phyloP scores from a whole-genome alignment of 768 basidiomycete genomes.

The Lepiota venenata region DNA sequence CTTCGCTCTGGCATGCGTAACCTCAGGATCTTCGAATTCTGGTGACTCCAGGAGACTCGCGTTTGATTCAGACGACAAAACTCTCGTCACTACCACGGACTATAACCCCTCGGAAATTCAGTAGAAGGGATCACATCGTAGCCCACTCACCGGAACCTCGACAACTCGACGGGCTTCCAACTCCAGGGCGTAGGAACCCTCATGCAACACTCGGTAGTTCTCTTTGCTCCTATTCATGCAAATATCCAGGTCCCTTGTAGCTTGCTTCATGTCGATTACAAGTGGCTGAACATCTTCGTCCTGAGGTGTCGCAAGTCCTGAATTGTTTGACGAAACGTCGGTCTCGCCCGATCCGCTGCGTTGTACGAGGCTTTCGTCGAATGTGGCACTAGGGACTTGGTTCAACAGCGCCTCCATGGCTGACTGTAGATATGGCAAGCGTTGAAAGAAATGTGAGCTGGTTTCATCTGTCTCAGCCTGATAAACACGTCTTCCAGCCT shows the following conservation, averaged over 20 bases:
- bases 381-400: not conserved
- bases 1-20: not conserved
- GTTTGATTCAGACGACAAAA: not conserved
- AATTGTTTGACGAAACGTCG: not conserved
- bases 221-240: not conserved
- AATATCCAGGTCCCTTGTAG: not conserved
- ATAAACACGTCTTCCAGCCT: not conserved
- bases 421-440: not conserved
- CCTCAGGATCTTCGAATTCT: conserved; percentile 4
- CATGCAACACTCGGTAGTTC: not conserved
- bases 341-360: conserved; percentile 7
- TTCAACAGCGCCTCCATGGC: not conserved
- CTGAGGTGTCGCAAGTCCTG: not conserved
- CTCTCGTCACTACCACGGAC: not conserved
- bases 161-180: too few relatives aligned
- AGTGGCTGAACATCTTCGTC: not conserved
- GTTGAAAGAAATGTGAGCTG: too few relatives aligned
- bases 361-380: conserved; percentile 9
- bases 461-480: not conserved
- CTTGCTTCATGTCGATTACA: not conserved
- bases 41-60: not conserved
- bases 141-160: too few relatives aligned
- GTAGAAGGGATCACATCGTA: too few relatives aligned
- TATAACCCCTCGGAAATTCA: not conserved
- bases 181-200: too few relatives aligned